Evolutionary conservation across 2,329 filamentous ascomycete genomes (phyloP), one percentile per base, ranked within the genome.

Genomic region (Lizonia empirigonia): DNA sequence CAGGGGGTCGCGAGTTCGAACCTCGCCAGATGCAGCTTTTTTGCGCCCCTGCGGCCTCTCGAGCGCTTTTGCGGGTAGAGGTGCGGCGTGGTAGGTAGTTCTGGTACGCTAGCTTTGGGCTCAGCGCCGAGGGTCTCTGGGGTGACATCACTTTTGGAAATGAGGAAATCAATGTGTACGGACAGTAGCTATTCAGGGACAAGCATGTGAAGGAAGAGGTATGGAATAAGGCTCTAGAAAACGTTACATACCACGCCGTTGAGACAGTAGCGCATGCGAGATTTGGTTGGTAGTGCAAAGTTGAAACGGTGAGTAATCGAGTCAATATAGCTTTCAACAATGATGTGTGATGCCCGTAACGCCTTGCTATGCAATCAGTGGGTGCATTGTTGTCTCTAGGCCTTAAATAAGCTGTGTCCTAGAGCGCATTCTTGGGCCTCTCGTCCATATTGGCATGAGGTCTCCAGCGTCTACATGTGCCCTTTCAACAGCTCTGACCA

Each of bases 1-100:
- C 61, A 65, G 58, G 65, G 60, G 64, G 55, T 66, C 61, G 58
- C 46, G 64, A 58, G 69, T 72, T 71, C 69, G 56, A 70, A 60
- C 55, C 56, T 35, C 56, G 32, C 44, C 40, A 10, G 29, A 37
- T 50, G 58, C 58, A 53, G 3, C 10, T 32, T 16, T 45, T 47
- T 42, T n/a, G 24, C 24, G 7, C 4, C 12, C 12, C 4, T 26
- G 2, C 12, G 2, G 24, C 4, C 7, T 26, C 24, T 12, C 8
- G 4, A 12, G 4, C 3, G 24, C 24, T 5, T 2, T 26, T 26
- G 4, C 5, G n/a, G n/a, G n/a, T n/a, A n/a, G n/a, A n/a, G n/a
- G n/a, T n/a, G n/a, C n/a, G 29, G 13, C 7, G 29, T n/a, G 7
- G 29, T 26, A 7, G 24, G 6, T 24, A 8, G 7, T 32, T 40